Percentiles rank a stretch among this genome's conserved stretches.
These are phyloP conservation scores for Plasmodium cynomolgi DNA, from an alignment of 169 alveolate genomes.

Conservation along the genomic window DNA sequence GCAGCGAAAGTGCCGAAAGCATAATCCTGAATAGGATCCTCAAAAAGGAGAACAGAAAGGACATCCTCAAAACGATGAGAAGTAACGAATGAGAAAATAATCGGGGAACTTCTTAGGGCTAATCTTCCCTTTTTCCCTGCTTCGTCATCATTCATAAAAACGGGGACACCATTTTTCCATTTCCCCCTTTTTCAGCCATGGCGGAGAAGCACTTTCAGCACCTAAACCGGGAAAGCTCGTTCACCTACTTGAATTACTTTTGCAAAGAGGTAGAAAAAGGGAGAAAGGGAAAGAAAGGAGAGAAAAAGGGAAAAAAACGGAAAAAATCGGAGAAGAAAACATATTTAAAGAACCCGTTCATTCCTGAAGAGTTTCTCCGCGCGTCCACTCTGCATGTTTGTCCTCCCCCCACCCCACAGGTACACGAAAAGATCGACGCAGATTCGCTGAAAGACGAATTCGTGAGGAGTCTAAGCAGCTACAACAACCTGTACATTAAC, in stretches of 20 bases:
- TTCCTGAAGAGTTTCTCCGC: background rate
- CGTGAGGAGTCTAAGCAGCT: constrained; percentile 54
- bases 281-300: background rate
- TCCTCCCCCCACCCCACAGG: background rate
- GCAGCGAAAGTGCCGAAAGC: constrained; percentile 40
- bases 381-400: background rate
- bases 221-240: background rate
- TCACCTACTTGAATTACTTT: constrained; percentile 30
- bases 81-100: constrained; percentile 18
- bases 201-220: constrained; percentile 30
- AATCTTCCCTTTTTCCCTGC: background rate
- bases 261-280: constrained; percentile 34
- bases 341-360: background rate
- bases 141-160: background rate
- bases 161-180: background rate
- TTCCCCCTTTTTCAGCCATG: constrained; percentile 7
- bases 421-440: constrained; percentile 30
- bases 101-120: background rate
- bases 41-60: constrained; percentile 59
- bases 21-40: constrained; percentile 60
- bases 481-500: constrained; percentile 49
- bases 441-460: constrained; percentile 48
- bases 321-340: background rate
- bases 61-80: constrained; percentile 30
- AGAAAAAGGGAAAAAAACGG: background rate